phyloP scores from a whole-genome alignment of 805 yeast species.

The Diddensiella santjacobensis region DNA sequence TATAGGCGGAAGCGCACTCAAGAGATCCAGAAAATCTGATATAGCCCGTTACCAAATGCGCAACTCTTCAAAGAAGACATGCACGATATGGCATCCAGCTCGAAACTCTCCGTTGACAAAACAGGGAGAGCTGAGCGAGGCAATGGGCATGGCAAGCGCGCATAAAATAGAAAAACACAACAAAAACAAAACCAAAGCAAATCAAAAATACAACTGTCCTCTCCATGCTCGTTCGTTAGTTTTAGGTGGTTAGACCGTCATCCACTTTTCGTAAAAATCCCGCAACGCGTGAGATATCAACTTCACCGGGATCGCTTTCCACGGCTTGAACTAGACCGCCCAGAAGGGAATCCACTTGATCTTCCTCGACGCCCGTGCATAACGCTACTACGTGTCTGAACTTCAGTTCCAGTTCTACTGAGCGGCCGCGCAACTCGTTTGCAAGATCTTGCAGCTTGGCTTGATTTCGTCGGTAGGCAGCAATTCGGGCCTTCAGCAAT shows the following conservation, averaged over 20 bases:
- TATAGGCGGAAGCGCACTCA: conserved; percentile 20
- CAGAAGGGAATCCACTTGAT: conserved; percentile 72
- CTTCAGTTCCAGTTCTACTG: conserved; percentile 61
- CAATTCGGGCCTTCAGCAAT: conserved; percentile 69
- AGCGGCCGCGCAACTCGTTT: conserved; percentile 48
- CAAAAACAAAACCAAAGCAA: too few species aligned
- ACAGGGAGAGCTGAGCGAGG: conserved; percentile 19
- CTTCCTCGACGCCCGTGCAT: conserved; percentile 83
- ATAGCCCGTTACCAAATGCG: conserved; percentile 12
- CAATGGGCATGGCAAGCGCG: conserved; percentile 15
- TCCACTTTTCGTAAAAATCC: conserved; percentile 53
- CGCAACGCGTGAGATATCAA: conserved; percentile 53
- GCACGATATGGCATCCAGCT: conserved; percentile 21
- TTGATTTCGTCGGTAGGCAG: conserved; percentile 75
- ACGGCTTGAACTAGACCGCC: conserved; percentile 88
- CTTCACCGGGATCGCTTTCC: conserved; percentile 74
- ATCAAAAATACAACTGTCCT: neutral
- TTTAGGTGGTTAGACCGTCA: conserved; percentile 9
- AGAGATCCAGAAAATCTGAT: conserved; percentile 10
- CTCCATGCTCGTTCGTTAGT: neutral
- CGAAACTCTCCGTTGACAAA: conserved; percentile 11
- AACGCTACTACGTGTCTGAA: conserved; percentile 84
- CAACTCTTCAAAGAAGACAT: too few species aligned
- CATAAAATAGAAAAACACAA: conserved; percentile 3
- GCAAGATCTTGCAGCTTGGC: conserved; percentile 50